Conservation (phyloP, 1,139 yeast genomes). For the Geotrichum europaeum region DNA sequence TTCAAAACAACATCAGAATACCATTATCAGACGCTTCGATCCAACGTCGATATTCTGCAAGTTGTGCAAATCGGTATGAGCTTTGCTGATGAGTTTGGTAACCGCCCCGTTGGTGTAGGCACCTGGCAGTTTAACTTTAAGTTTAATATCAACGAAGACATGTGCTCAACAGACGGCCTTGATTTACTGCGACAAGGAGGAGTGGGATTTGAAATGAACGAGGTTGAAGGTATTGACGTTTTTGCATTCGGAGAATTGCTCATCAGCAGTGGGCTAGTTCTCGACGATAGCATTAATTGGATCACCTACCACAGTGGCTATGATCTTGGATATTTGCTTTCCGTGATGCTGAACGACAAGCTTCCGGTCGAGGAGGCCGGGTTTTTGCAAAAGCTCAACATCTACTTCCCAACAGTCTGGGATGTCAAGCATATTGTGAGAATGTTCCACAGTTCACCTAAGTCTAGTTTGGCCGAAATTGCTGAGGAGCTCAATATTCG, state of each 20-base stretch:
- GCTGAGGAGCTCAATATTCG: constrained; percentile 46
- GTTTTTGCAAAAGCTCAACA: constrained; percentile 63
- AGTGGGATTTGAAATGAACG: constrained; percentile 70
- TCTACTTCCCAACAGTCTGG: constrained; percentile 75
- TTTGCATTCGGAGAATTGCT: constrained; percentile 77
- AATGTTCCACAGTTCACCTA: constrained; percentile 35
- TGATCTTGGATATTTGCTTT: constrained; percentile 83
- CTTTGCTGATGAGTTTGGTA: constrained; percentile 69
- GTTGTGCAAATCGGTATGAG: constrained; percentile 87
- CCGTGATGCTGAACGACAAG: constrained; percentile 65
- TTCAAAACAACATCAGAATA: constrained; percentile 86
- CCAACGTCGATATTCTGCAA: constrained; percentile 81
- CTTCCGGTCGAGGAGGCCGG: constrained; percentile 82
- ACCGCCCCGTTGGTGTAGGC: constrained; percentile 61
- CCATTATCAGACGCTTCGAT: constrained; percentile 90
- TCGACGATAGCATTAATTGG: constrained; percentile 76
- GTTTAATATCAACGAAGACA: constrained; percentile 64
- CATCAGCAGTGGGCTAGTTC: constrained; percentile 77
- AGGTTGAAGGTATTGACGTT: constrained; percentile 71
- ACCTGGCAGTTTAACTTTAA: constrained; percentile 95
- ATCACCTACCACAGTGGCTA: constrained; percentile 85
- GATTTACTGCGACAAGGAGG: constrained; percentile 78
- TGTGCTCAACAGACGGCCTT: constrained; percentile 74
- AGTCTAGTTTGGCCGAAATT: constrained; percentile 36
- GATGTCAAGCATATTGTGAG: constrained; percentile 79